Evolutionary conservation across 2,329 filamentous ascomycete genomes (phyloP).

Genomic region (Didymellaceae sp.): DNA sequence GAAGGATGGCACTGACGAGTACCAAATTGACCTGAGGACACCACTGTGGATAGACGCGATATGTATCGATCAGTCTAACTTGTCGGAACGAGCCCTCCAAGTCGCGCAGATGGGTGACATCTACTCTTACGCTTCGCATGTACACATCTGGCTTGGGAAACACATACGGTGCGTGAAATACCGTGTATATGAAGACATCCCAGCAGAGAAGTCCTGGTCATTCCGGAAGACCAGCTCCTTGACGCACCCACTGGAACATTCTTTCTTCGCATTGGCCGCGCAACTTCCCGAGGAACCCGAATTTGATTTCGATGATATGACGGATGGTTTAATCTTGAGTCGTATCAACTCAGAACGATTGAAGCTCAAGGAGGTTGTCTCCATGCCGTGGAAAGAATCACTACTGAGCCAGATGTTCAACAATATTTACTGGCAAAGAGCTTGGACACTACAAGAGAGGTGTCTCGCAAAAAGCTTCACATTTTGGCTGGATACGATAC

Average conservation of each 20-base stretch:
- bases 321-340: too few relatives aligned
- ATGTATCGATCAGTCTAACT: background rate
- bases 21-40: background rate
- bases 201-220: background rate
- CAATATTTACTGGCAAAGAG: background rate
- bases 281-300: too few relatives aligned
- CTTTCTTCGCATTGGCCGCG: background rate
- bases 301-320: too few relatives aligned
- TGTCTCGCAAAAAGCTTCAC: background rate
- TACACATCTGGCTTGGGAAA: background rate
- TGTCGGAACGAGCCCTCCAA: background rate
- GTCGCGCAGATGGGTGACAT: background rate
- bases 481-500: background rate
- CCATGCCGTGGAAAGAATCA: too few relatives aligned
- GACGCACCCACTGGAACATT: background rate
- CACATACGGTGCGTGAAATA: background rate
- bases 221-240: background rate
- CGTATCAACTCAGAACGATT: background rate
- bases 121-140: background rate
- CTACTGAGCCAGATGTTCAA: background rate
- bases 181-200: background rate
- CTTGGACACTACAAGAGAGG: background rate
- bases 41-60: slow-evolving; percentile 1
- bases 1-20: background rate
- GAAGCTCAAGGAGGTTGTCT: too few relatives aligned